These are phyloP conservation scores for Dictyostelium brefeldianum DNA, from an alignment of 78 protist species.

Conservation along the genomic window DNA sequence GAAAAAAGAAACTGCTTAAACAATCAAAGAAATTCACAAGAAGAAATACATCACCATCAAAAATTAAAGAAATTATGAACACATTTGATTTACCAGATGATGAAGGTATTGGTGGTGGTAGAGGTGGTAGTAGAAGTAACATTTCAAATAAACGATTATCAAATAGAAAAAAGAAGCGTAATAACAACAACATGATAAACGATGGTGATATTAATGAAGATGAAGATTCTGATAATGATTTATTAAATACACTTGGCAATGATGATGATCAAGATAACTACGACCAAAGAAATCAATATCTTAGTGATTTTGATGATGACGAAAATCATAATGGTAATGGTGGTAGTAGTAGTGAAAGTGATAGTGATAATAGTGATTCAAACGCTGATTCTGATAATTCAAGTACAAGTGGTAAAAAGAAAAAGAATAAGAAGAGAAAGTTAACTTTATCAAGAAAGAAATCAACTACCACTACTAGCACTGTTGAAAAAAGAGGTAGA, in stretches of 20 bases:
- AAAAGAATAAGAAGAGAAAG: neutral
- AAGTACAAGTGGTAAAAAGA: neutral
- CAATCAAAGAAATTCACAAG: conserved; percentile 30
- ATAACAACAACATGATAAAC: neutral
- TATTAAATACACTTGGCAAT: neutral
- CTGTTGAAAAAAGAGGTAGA: conserved; percentile 24
- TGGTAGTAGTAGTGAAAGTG: neutral
- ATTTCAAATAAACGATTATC: conserved; percentile 1
- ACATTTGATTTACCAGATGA: conserved; percentile 58
- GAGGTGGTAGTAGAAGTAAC: neutral
- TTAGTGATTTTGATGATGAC: neutral
- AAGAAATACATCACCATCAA: conserved; percentile 29
- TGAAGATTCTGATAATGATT: conserved; percentile 14
- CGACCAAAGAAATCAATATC: neutral
- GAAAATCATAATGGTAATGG: neutral
- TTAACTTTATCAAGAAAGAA: neutral
- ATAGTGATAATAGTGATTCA: neutral
- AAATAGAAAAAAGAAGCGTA: neutral
- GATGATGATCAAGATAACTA: neutral
- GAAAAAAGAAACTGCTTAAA: neutral
- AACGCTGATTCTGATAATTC: neutral
- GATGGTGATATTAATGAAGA: conserved; percentile 1
- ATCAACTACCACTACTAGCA: neutral
- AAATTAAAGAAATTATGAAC: conserved; percentile 57
- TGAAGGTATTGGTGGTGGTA: neutral